Evolutionary conservation across 108 stramenopile genomes (phyloP).

Genomic region (Stephanodiscus minutulus): DNA sequence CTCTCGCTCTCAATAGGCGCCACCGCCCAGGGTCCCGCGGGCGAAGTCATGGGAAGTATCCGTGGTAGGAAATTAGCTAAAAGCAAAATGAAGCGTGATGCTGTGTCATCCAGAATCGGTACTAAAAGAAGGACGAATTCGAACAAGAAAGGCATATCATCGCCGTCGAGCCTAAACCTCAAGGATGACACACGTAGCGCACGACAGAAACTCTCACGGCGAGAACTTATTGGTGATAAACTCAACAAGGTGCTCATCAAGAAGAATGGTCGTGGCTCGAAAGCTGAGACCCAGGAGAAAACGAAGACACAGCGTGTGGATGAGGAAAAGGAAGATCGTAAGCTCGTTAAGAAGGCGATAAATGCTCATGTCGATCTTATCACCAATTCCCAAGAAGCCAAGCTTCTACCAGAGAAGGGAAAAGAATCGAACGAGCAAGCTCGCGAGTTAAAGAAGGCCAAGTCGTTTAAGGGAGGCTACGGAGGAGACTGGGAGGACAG

Average conservation of each 20-base stretch:
- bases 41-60: neutral
- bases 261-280: neutral
- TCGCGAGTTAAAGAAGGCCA: slow-evolving; percentile 10
- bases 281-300: neutral
- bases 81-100: neutral
- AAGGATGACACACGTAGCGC: neutral
- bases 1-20: slow-evolving; percentile 5
- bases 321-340: neutral
- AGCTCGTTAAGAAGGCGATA: too few relatives aligned
- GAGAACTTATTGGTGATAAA: neutral
- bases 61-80: neutral
- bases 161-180: neutral
- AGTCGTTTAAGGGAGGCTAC: slow-evolving; percentile 6
- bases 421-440: neutral
- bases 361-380: too few relatives aligned
- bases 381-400: too few relatives aligned
- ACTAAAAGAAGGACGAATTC: neutral
- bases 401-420: neutral
- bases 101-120: neutral
- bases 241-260: neutral
- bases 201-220: slow-evolving; percentile 3
- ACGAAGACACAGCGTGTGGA: neutral
- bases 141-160: neutral
- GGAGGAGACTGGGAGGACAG: neutral
- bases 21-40: neutral